Conservation (phyloP, 805 yeast species). For the Diddensiella caesifluorescens region DNA sequence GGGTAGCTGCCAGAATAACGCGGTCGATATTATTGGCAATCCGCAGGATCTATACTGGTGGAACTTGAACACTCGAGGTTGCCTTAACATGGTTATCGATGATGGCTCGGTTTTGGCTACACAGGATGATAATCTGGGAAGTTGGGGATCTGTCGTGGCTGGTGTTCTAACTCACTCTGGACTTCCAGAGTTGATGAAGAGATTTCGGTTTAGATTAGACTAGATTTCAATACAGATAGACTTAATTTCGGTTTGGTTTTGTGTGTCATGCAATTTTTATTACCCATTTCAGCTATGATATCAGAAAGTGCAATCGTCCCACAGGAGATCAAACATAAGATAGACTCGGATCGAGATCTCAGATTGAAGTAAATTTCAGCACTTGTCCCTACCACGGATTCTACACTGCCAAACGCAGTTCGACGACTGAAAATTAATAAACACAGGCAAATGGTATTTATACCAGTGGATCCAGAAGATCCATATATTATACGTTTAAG, state of each 20-base stretch:
- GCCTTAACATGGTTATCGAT: conserved; percentile 2
- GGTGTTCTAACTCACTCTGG: conserved; percentile 5
- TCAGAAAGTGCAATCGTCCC: too few species aligned
- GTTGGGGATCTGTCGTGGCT: conserved; percentile 8
- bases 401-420: background rate
- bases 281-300: too few species aligned
- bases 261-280: too few species aligned
- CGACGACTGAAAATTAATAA: too few species aligned
- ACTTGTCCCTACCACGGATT: too few species aligned
- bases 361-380: too few species aligned
- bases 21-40: conserved; percentile 4
- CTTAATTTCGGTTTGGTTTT: too few species aligned
- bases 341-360: too few species aligned
- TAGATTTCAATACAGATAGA: too few species aligned
- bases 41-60: conserved; percentile 4
- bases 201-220: too few species aligned
- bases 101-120: conserved; percentile 1
- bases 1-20: conserved; percentile 8
- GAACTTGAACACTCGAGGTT: conserved; percentile 6
- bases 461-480: conserved; percentile 14
- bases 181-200: background rate
- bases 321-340: too few species aligned
- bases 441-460: conserved; percentile 10
- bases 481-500: conserved; percentile 16
- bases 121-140: conserved; percentile 6